Conservation (phyloP, 2,329 filamentous ascomycete genomes). For the Pseudogymnoascus sp. region DNA sequence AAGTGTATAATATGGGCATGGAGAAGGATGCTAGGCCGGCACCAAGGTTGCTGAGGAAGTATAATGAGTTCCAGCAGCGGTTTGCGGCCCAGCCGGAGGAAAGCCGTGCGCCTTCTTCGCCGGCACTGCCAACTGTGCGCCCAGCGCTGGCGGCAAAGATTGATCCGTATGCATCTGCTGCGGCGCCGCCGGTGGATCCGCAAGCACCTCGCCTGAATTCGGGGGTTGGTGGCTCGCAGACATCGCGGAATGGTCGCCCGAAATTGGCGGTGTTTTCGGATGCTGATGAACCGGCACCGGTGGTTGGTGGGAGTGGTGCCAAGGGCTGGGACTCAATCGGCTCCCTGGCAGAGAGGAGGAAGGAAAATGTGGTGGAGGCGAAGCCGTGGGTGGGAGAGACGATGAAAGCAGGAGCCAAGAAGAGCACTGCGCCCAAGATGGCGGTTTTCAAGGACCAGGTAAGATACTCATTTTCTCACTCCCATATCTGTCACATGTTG, state of each 20-base stretch:
- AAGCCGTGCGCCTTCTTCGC: constrained; percentile 65
- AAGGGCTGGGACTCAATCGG: constrained; percentile 91
- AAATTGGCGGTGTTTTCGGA: constrained; percentile 94
- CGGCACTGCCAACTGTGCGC: constrained; percentile 73
- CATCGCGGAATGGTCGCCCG: constrained; percentile 58
- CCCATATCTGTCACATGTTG: constrained; percentile 55
- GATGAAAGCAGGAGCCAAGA: constrained; percentile 77
- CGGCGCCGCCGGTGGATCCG: constrained; percentile 47
- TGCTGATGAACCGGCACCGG: constrained; percentile 47
- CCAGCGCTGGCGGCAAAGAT: constrained; percentile 78
- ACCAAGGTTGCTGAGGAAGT: constrained; percentile 77
- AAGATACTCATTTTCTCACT: constrained; percentile 40
- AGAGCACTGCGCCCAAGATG: constrained; percentile 70
- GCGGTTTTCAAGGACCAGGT: constrained; percentile 93
- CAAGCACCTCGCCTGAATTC: constrained; percentile 47
- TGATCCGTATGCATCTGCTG: constrained; percentile 64
- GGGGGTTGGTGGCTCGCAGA: constrained; percentile 37
- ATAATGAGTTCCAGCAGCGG: constrained; percentile 80
- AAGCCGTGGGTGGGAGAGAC: constrained; percentile 91
- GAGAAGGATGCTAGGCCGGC: constrained; percentile 78
- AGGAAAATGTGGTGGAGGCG: constrained; percentile 81
- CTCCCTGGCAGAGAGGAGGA: constrained; percentile 77
- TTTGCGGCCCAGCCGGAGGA: constrained; percentile 58
- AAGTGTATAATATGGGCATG: constrained; percentile 85
- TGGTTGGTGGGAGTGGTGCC: constrained; percentile 43